These are phyloP conservation scores for Ogataea hybrid DNA, from an alignment of 1,139 yeast genomes.

Conservation along the genomic window DNA sequence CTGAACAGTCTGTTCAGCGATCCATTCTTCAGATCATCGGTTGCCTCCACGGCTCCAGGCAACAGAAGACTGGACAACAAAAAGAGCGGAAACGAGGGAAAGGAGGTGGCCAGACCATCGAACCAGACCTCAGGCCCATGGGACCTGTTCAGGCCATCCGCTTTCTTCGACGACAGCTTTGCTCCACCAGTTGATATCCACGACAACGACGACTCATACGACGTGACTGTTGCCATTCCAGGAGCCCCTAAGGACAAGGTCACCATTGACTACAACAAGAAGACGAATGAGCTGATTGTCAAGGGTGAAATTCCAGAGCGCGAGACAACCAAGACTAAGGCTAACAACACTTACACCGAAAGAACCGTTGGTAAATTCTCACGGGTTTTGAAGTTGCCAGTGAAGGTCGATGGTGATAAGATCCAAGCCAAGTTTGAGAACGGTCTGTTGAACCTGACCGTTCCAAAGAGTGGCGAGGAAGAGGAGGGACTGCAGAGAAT, in stretches of 20 bases:
- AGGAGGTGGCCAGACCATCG: background rate
- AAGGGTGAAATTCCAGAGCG: constrained; percentile 37
- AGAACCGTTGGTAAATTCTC: constrained; percentile 40
- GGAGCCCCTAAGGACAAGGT: constrained; percentile 40
- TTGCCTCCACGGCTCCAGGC: constrained; percentile 9
- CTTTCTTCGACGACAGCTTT: constrained; percentile 17
- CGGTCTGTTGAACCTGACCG: constrained; percentile 38
- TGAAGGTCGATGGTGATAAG: constrained; percentile 38
- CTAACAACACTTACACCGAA: constrained; percentile 35
- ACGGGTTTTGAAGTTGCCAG: constrained; percentile 40
- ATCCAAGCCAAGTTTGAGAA: constrained; percentile 39
- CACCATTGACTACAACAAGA: constrained; percentile 39
- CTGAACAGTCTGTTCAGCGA: constrained; percentile 34
- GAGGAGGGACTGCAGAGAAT: constrained; percentile 32
- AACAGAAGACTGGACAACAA: constrained; percentile 9
- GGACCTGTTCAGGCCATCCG: constrained; percentile 3
- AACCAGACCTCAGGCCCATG: background rate
- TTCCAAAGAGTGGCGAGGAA: constrained; percentile 38
- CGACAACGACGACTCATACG: constrained; percentile 38
- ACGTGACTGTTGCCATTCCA: constrained; percentile 39
- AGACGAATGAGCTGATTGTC: constrained; percentile 37
- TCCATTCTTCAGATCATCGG: constrained; percentile 20
- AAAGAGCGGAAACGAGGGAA: constrained; percentile 1
- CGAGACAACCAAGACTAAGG: constrained; percentile 12
- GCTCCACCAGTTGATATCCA: constrained; percentile 42